Percentiles rank a stretch among this genome's conserved stretches.
Conservation (phyloP, 345 rosid species). For the Noccaea caerulescens region DNA sequence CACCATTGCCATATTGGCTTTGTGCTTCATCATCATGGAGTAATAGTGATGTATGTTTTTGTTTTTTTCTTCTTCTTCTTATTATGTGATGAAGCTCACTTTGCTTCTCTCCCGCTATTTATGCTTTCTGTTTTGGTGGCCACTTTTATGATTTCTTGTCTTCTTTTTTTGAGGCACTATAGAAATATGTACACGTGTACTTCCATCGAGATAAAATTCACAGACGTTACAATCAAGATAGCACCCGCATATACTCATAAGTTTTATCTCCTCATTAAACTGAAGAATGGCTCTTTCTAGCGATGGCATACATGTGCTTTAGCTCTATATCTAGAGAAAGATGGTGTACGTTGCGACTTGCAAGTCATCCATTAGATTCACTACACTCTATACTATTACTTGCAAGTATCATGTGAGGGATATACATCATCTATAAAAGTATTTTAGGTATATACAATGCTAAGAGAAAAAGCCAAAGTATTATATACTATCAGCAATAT, state of each 20-base stretch:
- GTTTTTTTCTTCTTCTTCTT: background rate
- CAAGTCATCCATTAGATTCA: background rate
- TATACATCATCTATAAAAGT: no score
- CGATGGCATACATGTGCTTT: constrained; percentile 16
- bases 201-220: constrained; percentile 31
- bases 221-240: constrained; percentile 27
- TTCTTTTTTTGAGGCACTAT: constrained; percentile 1
- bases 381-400: no score
- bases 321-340: constrained; percentile 14
- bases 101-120: constrained; percentile 36
- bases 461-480: no score
- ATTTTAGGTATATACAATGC: no score
- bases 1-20: constrained; percentile 67
- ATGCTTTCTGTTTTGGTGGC: constrained; percentile 36
- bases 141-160: constrained; percentile 23
- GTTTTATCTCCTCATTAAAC: constrained; percentile 1
- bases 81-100: constrained; percentile 12
- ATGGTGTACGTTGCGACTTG: constrained; percentile 19
- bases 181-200: constrained; percentile 34
- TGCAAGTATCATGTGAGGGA: no score
- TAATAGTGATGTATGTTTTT: constrained; percentile 16
- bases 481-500: no score
- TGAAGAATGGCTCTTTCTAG: background rate
- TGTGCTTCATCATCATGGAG: constrained; percentile 47
- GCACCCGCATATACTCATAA: constrained; percentile 5